A percentile compares a stretch with the other conserved stretches of the same genome.
phyloP scores from a whole-genome alignment of 2,329 filamentous ascomycete genomes.

The Lasiodiplodia theobromae region DNA sequence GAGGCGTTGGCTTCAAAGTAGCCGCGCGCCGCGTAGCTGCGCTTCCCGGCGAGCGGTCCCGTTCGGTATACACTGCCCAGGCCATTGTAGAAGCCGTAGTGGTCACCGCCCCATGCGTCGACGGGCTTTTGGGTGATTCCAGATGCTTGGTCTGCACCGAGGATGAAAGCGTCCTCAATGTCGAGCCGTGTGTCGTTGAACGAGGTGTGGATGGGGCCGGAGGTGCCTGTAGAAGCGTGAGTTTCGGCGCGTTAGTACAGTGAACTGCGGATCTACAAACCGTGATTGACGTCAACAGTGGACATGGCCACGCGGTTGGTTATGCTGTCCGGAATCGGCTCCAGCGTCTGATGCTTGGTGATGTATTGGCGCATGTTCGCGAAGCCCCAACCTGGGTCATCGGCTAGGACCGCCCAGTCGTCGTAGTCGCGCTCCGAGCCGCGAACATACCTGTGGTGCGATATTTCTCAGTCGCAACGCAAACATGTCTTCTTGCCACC shows the following conservation, averaged over 20 bases:
- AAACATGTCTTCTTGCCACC: too few relatives aligned
- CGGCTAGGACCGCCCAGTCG: slow-evolving; percentile 29
- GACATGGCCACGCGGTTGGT: slow-evolving; percentile 35
- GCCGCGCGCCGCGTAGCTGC: slow-evolving; percentile 46
- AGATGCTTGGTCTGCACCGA: slow-evolving; percentile 38
- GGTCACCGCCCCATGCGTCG: slow-evolving; percentile 47
- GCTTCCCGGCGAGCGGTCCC: slow-evolving; percentile 42
- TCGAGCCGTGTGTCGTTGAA: slow-evolving; percentile 44
- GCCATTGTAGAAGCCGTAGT: slow-evolving; percentile 45
- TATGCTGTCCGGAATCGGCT: slow-evolving; percentile 41
- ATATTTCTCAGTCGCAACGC: not conserved
- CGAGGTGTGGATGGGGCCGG: slow-evolving; percentile 45
- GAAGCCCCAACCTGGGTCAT: slow-evolving; percentile 51
- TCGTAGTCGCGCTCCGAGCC: slow-evolving; percentile 29
- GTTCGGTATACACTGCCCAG: slow-evolving; percentile 39
- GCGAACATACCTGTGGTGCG: slow-evolving; percentile 44
- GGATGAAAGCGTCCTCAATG: slow-evolving; percentile 35
- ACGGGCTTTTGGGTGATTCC: slow-evolving; percentile 40
- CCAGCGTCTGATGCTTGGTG: slow-evolving; percentile 48
- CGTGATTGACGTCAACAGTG: slow-evolving; percentile 37
- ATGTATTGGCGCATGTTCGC: slow-evolving; percentile 56
- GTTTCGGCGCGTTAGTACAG: slow-evolving; percentile 37
- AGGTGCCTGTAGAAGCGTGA: slow-evolving; percentile 36
- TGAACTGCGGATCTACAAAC: slow-evolving; percentile 14
- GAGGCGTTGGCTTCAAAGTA: slow-evolving; percentile 31